Percentiles rank a stretch among this genome's conserved stretches.
These are phyloP conservation scores for Lactifluus piperatus DNA, from an alignment of 768 basidiomycete species.

Conservation along the genomic window DNA sequence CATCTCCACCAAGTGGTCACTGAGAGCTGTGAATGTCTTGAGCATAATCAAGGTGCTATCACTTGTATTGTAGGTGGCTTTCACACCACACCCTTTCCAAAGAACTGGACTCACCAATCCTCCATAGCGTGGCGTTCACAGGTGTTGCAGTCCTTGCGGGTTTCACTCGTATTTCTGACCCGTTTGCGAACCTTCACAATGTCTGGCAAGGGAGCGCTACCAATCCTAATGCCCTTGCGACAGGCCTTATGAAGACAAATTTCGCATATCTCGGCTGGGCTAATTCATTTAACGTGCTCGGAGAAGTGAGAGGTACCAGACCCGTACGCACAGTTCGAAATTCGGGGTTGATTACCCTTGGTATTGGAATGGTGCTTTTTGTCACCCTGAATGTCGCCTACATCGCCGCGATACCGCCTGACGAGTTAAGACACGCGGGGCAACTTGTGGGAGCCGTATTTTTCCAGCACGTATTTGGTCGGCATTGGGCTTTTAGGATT, in stretches of 20 bases:
- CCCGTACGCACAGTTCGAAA: constrained; percentile 40
- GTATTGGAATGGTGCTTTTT: constrained; percentile 38
- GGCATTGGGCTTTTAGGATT: constrained; percentile 23
- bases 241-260: constrained; percentile 26
- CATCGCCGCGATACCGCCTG: constrained; percentile 35
- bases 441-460: constrained; percentile 42
- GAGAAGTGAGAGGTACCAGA: constrained; percentile 31
- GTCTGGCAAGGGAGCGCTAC: constrained; percentile 24
- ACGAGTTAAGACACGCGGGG: constrained; percentile 34
- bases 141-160: constrained; percentile 25
- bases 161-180: constrained; percentile 24
- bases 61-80: constrained; percentile 17
- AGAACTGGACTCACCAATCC: not conserved
- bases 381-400: constrained; percentile 39
- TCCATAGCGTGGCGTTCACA: constrained; percentile 22
- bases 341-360: constrained; percentile 39
- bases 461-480: constrained; percentile 42
- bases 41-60: constrained; percentile 24
- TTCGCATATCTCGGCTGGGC: constrained; percentile 28
- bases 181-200: constrained; percentile 26
- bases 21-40: constrained; percentile 23
- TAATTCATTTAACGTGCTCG: constrained; percentile 41
- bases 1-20: constrained; percentile 26
- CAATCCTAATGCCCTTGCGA: constrained; percentile 24
- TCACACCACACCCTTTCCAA: not conserved